Base-by-base conservation (phyloP, 768 basidiomycete species). In the Obba rivulosa region DNA sequence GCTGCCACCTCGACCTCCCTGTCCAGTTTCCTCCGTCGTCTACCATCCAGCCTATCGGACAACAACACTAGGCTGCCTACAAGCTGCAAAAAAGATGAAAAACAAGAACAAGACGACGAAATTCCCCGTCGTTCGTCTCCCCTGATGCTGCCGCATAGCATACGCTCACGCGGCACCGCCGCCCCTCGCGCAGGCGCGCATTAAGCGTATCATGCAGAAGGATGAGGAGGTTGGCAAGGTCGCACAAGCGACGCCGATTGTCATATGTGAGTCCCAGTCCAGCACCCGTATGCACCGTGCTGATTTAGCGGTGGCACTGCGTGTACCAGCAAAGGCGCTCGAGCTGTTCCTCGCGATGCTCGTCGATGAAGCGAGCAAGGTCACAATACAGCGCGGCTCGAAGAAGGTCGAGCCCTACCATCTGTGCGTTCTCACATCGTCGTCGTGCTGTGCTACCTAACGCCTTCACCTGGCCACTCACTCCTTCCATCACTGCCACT, bases 191-290 rank as follows among this genome's bases (percentile, higher is more conserved):
- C 56, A 95, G 93, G 94, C 95, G 3, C 85, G 95, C 39, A 98
- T 98, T 72, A 98, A 97, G 78, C 90, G 92, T 73, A 96, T 97
- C 48, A 98, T 98, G 91, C 95, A 98, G 73, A 92, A 93, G 64
- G 95, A 98, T 62, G 95, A 98, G 63, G 95, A 98, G 63, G 95
- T 98, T 17, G 95, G 95, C 49, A 98, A 98, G 66, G 92, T 98
- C 25, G 92, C 95, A 2, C 91, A 93, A 63, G 93, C 92, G 22
- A 95, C 94, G 3, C 95, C 95, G 1, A 79, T 97, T 51, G 90
- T 97, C 49, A 96, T 98, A 59, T 98, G 95, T 96, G 61, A 65
- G 91, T 78, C 2, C 24, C 23, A 34, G 4, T 17, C 28, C 34
- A 35, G 36, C 34, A 40, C 41, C 20, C 23, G 21, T 31, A 4